Evolutionary conservation across 306 rosid species (phyloP).

Genomic region (Ormosia emarginata): DNA sequence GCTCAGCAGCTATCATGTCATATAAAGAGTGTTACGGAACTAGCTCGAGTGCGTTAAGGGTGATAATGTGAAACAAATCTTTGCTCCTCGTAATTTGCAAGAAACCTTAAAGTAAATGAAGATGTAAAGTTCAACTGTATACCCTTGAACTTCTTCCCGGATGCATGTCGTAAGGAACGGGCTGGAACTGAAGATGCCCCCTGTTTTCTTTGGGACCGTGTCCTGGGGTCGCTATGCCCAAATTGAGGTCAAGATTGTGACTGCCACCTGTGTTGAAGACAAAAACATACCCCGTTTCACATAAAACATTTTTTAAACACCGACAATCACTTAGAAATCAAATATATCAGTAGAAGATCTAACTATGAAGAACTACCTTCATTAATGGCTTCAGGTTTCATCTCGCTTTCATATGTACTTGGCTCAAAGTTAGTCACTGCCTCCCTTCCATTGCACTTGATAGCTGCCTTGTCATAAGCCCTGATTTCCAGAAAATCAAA

Average conservation of each 20-base stretch:
- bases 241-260: slow-evolving; percentile 85
- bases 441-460: slow-evolving; percentile 96
- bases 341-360: neutral
- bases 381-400: slow-evolving; percentile 43
- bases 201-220: slow-evolving; percentile 44
- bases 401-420: slow-evolving; percentile 71
- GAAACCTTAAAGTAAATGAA: slow-evolving; percentile 1
- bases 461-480: slow-evolving; percentile 99
- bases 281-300: slow-evolving; percentile 3
- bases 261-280: slow-evolving; percentile 47
- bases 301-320: neutral
- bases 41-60: slow-evolving; percentile 5
- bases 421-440: slow-evolving; percentile 96
- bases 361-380: slow-evolving; percentile 53
- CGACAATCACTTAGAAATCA: neutral
- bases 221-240: slow-evolving; percentile 80
- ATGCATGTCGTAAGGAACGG: slow-evolving; percentile 40
- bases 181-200: slow-evolving; percentile 53
- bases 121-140: slow-evolving; percentile 4
- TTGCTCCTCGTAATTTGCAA: neutral
- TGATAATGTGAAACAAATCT: neutral
- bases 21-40: neutral
- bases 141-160: slow-evolving; percentile 64
- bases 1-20: neutral
- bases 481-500: slow-evolving; percentile 84